Conservation (phyloP, 164 flowering plant genomes). For the Tetracentron sinense region DNA sequence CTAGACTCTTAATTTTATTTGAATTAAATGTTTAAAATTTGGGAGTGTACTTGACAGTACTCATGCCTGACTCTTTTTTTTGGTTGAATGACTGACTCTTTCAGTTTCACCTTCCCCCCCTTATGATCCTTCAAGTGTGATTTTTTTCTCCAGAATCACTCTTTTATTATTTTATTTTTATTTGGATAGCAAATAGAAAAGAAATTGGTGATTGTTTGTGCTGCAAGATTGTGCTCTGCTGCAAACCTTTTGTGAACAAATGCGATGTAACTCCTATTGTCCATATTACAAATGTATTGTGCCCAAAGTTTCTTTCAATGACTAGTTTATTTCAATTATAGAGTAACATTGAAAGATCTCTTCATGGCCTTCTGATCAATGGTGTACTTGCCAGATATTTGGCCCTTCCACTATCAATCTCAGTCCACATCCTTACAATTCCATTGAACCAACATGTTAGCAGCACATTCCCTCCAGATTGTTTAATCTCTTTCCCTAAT, state of each 20-base stretch:
- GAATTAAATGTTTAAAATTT: too few species aligned
- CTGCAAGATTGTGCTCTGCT: too few species aligned
- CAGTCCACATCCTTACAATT: slow-evolving; percentile 86
- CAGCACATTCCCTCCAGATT: slow-evolving; percentile 42
- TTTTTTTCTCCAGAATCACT: too few species aligned
- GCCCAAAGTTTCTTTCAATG: slow-evolving; percentile 57
- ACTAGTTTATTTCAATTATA: slow-evolving; percentile 67
- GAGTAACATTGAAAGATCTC: slow-evolving; percentile 61
- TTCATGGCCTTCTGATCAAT: slow-evolving; percentile 36
- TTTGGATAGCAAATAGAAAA: too few species aligned
- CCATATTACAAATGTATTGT: slow-evolving; percentile 58
- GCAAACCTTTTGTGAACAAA: slow-evolving; percentile 27
- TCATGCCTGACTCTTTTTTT: too few species aligned
- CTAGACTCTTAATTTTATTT: too few species aligned
- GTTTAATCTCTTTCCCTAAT: slow-evolving; percentile 16
- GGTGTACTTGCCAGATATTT: slow-evolving; percentile 41
- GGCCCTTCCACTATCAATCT: slow-evolving; percentile 60
- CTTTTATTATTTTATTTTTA: too few species aligned
- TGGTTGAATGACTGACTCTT: too few species aligned
- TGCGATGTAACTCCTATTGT: slow-evolving; percentile 35
- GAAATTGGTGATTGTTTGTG: too few species aligned
- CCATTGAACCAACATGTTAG: slow-evolving; percentile 92
- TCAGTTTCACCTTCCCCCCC: too few species aligned
- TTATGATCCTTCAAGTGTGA: too few species aligned
- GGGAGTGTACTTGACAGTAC: too few species aligned